Conservation (phyloP, 2,329 filamentous ascomycete species). For the Epichloe elymi region DNA sequence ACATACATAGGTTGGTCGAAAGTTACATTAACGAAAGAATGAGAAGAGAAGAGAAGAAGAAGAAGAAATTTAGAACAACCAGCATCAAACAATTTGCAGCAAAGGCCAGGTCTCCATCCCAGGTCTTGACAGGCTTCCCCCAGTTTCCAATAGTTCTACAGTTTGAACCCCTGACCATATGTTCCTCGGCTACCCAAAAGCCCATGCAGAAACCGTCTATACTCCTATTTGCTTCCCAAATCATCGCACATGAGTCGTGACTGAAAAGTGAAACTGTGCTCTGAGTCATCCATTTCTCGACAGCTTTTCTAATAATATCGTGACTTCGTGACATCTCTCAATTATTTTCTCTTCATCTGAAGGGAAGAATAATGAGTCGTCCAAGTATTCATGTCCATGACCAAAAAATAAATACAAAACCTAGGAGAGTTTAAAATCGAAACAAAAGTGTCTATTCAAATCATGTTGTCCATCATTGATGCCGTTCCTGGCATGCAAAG, state of each 20-base stretch:
- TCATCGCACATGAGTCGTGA: background rate
- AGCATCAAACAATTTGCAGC: background rate
- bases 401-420: background rate
- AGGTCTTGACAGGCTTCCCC: background rate
- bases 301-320: background rate
- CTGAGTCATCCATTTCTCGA: background rate
- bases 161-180: background rate
- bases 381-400: background rate
- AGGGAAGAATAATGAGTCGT: background rate
- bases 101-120: background rate
- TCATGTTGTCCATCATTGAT: slow-evolving; percentile 3
- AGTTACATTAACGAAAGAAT: background rate
- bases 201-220: background rate
- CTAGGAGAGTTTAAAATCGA: background rate
- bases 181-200: background rate
- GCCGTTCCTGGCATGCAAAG: background rate
- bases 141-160: background rate
- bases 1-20: no score
- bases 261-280: background rate
- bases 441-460: background rate
- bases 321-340: background rate
- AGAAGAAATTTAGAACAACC: background rate
- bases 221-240: background rate
- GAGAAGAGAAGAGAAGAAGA: background rate
- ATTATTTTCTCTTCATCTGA: background rate